phyloP scores from a whole-genome alignment of 2,329 filamentous ascomycete genomes.

The Exophiala spinifera region DNA sequence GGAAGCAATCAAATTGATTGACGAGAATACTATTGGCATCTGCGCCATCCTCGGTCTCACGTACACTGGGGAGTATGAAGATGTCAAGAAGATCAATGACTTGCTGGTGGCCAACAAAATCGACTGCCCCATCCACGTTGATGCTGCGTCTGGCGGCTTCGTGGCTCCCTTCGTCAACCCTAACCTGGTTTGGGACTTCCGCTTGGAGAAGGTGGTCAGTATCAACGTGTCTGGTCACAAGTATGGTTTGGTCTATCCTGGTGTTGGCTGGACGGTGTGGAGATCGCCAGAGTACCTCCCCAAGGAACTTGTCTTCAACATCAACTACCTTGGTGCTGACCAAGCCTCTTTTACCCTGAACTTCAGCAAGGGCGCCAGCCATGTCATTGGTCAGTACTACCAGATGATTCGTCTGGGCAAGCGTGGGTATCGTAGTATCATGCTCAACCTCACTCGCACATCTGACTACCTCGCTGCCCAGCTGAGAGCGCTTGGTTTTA shows the following conservation, averaged over 20 bases:
- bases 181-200: constrained; percentile 85
- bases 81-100: constrained; percentile 88
- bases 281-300: constrained; percentile 77
- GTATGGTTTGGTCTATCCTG: constrained; percentile 75
- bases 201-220: constrained; percentile 79
- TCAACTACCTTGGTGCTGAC: constrained; percentile 96
- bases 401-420: constrained; percentile 93
- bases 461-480: constrained; percentile 79
- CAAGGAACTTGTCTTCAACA: constrained; percentile 94
- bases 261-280: constrained; percentile 94
- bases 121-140: constrained; percentile 86
- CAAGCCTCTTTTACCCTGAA: constrained; percentile 96
- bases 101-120: constrained; percentile 71
- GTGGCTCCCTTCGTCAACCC: constrained; percentile 89
- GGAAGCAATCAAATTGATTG: constrained; percentile 58
- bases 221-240: constrained; percentile 97
- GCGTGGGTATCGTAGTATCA: constrained; percentile 86
- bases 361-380: constrained; percentile 91
- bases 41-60: constrained; percentile 88
- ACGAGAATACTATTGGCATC: constrained; percentile 81
- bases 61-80: constrained; percentile 94
- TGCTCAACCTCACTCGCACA: constrained; percentile 87
- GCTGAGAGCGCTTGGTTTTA: constrained; percentile 72
- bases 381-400: constrained; percentile 97
- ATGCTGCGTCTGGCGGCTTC: constrained; percentile 88